These are phyloP conservation scores for Suhomyces bolitotheri DNA, from an alignment of 1,139 yeast species.

Conservation along the genomic window DNA sequence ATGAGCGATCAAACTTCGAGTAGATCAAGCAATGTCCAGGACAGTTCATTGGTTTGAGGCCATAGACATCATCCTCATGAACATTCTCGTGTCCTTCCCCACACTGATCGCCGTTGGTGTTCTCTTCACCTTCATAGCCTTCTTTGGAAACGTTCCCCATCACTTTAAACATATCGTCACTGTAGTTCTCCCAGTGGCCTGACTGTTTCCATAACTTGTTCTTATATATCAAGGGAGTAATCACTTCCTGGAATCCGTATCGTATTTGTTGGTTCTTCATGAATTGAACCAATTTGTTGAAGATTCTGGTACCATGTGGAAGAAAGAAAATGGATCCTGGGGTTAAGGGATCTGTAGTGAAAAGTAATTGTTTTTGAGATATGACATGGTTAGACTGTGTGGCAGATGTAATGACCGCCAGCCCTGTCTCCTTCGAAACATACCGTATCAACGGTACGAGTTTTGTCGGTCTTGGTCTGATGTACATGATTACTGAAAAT, in stretches of 20 bases:
- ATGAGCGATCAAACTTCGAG: constrained; percentile 79
- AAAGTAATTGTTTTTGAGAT: constrained; percentile 68
- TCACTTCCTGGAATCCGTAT: constrained; percentile 89
- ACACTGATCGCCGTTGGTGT: constrained; percentile 9
- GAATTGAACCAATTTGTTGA: constrained; percentile 73
- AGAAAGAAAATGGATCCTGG: constrained; percentile 90
- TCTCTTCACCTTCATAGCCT: constrained; percentile 10
- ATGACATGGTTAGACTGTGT: constrained; percentile 49
- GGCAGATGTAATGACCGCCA: constrained; percentile 19
- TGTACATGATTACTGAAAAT: constrained; percentile 1
- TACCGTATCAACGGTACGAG: constrained; percentile 2
- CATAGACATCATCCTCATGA: constrained; percentile 49
- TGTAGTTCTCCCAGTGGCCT: constrained; percentile 96
- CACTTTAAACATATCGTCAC: constrained; percentile 91
- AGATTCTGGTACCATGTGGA: constrained; percentile 87
- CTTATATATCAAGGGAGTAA: constrained; percentile 89
- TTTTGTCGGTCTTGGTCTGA: not conserved
- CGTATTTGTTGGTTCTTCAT: constrained; percentile 82
- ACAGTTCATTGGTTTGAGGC: constrained; percentile 97
- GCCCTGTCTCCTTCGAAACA: constrained; percentile 10
- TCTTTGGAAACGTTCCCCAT: constrained; percentile 43
- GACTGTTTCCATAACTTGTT: constrained; percentile 84
- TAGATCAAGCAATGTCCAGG: constrained; percentile 96
- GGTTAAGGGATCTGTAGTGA: constrained; percentile 72
- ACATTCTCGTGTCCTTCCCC: constrained; percentile 20